Conservation (phyloP, 2,329 filamentous ascomycete genomes). For the Penicillium sp. region DNA sequence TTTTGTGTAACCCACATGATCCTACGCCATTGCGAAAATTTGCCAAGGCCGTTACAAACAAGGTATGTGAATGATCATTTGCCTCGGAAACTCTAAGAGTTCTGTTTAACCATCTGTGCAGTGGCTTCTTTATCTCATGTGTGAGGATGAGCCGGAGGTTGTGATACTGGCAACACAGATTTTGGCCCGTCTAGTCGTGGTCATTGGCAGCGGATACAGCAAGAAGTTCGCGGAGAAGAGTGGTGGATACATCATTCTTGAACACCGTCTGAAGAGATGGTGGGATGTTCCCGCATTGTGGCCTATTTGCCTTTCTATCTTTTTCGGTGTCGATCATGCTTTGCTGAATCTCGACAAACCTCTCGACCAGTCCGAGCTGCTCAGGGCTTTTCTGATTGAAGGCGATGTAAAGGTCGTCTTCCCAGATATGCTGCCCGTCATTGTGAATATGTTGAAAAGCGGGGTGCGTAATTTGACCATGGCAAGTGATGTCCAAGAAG, state of each 20-base stretch:
- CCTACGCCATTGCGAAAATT: slow-evolving; percentile 75
- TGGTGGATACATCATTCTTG: slow-evolving; percentile 84
- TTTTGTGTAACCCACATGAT: slow-evolving; percentile 73
- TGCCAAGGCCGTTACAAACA: slow-evolving; percentile 90
- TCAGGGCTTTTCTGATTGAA: slow-evolving; percentile 64
- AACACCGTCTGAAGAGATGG: slow-evolving; percentile 75
- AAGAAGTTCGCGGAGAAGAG: slow-evolving; percentile 83
- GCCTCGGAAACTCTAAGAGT: background rate
- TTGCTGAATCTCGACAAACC: slow-evolving; percentile 68
- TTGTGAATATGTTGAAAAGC: slow-evolving; percentile 82
- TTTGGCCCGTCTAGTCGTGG: slow-evolving; percentile 75
- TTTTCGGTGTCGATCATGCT: slow-evolving; percentile 81
- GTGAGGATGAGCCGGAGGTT: slow-evolving; percentile 79
- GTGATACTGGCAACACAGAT: slow-evolving; percentile 80
- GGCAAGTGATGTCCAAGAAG: slow-evolving; percentile 53
- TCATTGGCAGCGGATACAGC: slow-evolving; percentile 76
- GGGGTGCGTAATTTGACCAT: slow-evolving; percentile 67
- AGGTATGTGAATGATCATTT: slow-evolving; percentile 53
- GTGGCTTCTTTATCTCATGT: slow-evolving; percentile 90
- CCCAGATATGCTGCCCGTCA: slow-evolving; percentile 74
- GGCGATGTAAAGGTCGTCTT: slow-evolving; percentile 65
- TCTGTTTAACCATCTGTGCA: slow-evolving; percentile 34
- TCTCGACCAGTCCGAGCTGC: slow-evolving; percentile 70
- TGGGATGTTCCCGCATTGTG: slow-evolving; percentile 84
- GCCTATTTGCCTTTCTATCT: slow-evolving; percentile 81